Base-by-base conservation (phyloP, 208 protist species). In the Leishmania amazonensis region DNA sequence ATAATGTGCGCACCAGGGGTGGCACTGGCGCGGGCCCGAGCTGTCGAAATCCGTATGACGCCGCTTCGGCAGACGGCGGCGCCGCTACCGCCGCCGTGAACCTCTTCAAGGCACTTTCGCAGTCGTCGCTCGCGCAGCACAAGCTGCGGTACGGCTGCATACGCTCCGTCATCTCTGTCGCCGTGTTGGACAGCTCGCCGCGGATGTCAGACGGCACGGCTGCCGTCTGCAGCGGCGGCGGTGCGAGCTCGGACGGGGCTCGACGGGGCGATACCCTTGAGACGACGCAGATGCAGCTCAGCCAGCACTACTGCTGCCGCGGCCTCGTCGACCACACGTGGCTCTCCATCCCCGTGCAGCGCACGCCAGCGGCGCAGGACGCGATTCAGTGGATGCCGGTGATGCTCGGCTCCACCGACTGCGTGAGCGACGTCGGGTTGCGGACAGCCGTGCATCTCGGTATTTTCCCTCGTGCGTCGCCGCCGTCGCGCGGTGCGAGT, bases 311-410 rank as follows among this genome's bases (percentile, higher is more conserved):
- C 51, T 82, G 70, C 73, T 95, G 92, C 67, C 85, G 89, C 42
- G 90, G 86, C 13, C 81, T 95, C n/a, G 47, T 91, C 45, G 90
- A 95, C 72, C 92, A 95, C 86, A 90, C 90, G 24, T 95, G 92
- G 90, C 77, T 91, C 51, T 89, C 88, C 21, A 75, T 94, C 54
- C 88, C 87, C 9, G 86, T 95, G n/a, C 90, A 95, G 76, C 72
- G 54, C 49, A 76, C 83, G 31, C 88, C 88, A 35, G 76, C 80
- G 40, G 57, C 84, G 76, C 88, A 93, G 76, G 90, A 96, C 51
- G 89, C 89, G 0, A 83, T 96, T 31, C 86, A 93, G 79, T 94
- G 92, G 92, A 91, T 92, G 81, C 92, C 90, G 8, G 80, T 94
- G 53, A 64, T 96, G 73, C 87, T 96, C 53, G 92, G 90, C 3